These are phyloP conservation scores for Malus hybrid DNA, from an alignment of 331 rosid genomes.

Conservation along the genomic window DNA sequence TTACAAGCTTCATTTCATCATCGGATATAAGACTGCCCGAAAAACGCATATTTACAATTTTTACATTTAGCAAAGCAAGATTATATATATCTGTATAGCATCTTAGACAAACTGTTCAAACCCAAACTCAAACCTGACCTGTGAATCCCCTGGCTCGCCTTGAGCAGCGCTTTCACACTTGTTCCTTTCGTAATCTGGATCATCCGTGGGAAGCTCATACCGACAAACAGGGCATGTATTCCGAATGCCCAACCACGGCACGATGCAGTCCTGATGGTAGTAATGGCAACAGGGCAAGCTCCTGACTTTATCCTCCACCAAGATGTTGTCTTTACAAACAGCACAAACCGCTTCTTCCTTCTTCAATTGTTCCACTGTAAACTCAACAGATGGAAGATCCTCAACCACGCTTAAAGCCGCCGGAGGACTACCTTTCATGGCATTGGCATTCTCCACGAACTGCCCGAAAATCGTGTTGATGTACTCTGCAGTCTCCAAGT, in stretches of 20 bases:
- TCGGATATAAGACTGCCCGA: not conserved
- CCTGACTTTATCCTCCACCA: slow-evolving; percentile 61
- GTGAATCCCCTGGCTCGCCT: slow-evolving; percentile 32
- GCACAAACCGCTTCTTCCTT: slow-evolving; percentile 56
- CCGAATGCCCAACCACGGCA: slow-evolving; percentile 81
- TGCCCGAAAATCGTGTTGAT: slow-evolving; percentile 55
- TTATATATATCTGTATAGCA: not conserved
- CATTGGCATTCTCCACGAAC: slow-evolving; percentile 55
- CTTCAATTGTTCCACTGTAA: slow-evolving; percentile 50
- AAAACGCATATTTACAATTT: slow-evolving; percentile 3
- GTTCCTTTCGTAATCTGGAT: slow-evolving; percentile 70
- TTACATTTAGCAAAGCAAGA: slow-evolving; percentile 14
- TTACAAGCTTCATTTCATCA: slow-evolving; percentile 1
- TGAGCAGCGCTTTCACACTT: slow-evolving; percentile 33
- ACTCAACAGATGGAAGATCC: slow-evolving; percentile 65
- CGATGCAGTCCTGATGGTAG: slow-evolving; percentile 83
- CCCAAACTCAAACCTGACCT: slow-evolving; percentile 13
- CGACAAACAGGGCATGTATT: slow-evolving; percentile 92
- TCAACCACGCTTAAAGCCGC: slow-evolving; percentile 58
- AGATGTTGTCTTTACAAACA: slow-evolving; percentile 67
- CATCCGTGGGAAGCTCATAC: slow-evolving; percentile 82
- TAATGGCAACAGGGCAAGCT: slow-evolving; percentile 78
- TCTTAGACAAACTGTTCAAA: slow-evolving; percentile 35
- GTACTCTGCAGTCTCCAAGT: slow-evolving; percentile 36
- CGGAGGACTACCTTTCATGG: slow-evolving; percentile 72